Base-by-base conservation (phyloP, 139 green algal genomes). In the Pseudopediastrum boryanum region DNA sequence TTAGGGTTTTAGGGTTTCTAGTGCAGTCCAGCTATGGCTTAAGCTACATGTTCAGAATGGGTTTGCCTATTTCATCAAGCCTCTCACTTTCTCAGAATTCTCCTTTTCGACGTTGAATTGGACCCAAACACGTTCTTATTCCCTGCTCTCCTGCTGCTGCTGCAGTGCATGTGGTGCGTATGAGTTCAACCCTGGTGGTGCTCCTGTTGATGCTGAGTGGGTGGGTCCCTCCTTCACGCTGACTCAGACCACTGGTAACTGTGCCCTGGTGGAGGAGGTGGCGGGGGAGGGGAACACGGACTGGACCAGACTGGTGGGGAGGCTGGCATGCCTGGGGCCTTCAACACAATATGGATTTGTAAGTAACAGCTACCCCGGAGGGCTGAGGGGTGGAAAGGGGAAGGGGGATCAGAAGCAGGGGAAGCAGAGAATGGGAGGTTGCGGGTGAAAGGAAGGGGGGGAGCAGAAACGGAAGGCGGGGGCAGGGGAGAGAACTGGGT, bases 121-220 rank as follows among this genome's bases (percentile, higher is more conserved):
- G 5, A 25, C 46, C 43, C 25, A 36, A 39, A 19, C 0, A 2
- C 29, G 12, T 13, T 19, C 36, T 33, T 16, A 31, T 38, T 12
- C n/a, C 25, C 12, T 36, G 51, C 2, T 25, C 13, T 38, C 21
- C 7, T 56, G 21, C 31, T 48, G 27, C n/a, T 27, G 21, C 16
- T 10, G 44, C 67, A 75, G 67, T 29, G 67, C 67, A 25, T 75
- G 67, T 61, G 67, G 67, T 27, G 42, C 67, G 3, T 75, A 75
- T 31, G 62, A 44, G 13, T 75, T 75, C 67, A 75, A 61, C 42
- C 67, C 67, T 12, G 67, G 67, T 43, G 67, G 67, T 63, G 42
- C 67, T 43, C 29, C 42, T 19, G n/a, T 62, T 4, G 62, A 75
- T n/a, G 67, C 67, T 16, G 62, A 63, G 44, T 75, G 67, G 67